These are phyloP conservation scores for Xylaria scruposa DNA, from an alignment of 495 filamentous ascomycete genomes.

Conservation along the genomic window DNA sequence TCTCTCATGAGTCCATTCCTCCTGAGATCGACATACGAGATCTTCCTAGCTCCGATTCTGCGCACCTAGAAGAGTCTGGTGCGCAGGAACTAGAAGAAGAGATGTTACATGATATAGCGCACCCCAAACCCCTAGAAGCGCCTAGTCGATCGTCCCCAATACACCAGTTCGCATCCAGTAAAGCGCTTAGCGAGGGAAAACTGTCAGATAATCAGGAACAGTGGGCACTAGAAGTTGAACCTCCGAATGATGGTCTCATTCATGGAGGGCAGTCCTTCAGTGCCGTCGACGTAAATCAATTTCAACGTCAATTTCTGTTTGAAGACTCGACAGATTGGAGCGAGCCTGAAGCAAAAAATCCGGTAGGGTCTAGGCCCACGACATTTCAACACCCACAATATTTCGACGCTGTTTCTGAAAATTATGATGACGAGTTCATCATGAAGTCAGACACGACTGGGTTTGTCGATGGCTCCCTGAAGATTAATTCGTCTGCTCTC, in stretches of 20 bases:
- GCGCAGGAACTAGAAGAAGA: not conserved
- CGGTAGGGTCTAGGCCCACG: not conserved
- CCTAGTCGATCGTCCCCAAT: not conserved
- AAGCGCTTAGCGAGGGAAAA: not conserved
- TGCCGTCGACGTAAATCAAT: not conserved
- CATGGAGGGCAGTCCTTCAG: not conserved
- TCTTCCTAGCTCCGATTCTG: not conserved
- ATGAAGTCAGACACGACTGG: not conserved
- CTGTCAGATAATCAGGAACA: not conserved
- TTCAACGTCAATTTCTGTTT: not conserved
- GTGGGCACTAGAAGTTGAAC: not conserved
- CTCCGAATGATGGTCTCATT: not conserved
- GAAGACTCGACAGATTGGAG: not conserved
- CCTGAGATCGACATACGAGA: not conserved
- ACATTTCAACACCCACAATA: not conserved
- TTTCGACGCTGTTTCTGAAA: conserved; percentile 11
- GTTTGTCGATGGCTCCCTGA: not conserved
- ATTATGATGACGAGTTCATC: conserved; percentile 8
- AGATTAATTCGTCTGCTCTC: not conserved
- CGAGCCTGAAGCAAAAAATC: not conserved
- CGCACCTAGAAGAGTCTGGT: not conserved
- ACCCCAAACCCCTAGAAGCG: not conserved
- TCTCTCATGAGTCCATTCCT: not conserved
- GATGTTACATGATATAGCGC: not conserved
- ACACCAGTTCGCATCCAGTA: not conserved